Evolutionary conservation across 164 flowering plant species (phyloP).

Genomic region (Berberis thunbergii): DNA sequence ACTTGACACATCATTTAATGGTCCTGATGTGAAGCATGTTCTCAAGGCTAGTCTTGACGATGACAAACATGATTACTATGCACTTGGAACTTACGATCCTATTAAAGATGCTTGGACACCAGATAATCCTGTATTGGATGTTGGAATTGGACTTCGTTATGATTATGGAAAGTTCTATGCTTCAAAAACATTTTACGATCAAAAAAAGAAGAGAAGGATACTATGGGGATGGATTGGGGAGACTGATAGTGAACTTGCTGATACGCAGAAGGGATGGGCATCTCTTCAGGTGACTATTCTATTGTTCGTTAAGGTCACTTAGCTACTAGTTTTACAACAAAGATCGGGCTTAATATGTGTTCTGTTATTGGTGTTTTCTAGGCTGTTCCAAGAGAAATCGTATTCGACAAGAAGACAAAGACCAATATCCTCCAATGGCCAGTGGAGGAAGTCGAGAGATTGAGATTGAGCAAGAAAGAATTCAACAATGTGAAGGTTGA

Average conservation of each 20-base stretch:
- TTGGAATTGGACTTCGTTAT: conserved; percentile 59
- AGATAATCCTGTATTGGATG: conserved; percentile 51
- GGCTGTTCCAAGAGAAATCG: conserved; percentile 63
- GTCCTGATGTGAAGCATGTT: conserved; percentile 60
- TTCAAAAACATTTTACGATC: conserved; percentile 80
- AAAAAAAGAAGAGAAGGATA: conserved; percentile 47
- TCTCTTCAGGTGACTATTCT: conserved; percentile 41
- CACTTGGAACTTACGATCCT: conserved; percentile 56
- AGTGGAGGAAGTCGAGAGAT: conserved; percentile 60
- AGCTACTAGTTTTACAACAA: too few species aligned
- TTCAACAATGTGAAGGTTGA: conserved; percentile 28
- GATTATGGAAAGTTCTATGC: conserved; percentile 83
- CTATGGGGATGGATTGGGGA: conserved; percentile 87
- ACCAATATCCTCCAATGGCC: conserved; percentile 74
- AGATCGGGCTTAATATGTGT: neutral
- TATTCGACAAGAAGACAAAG: conserved; percentile 55
- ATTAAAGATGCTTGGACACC: conserved; percentile 45
- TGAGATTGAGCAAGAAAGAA: conserved; percentile 31
- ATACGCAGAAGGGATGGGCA: conserved; percentile 68
- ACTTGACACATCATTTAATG: conserved; percentile 55
- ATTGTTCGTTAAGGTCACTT: neutral
- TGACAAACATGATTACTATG: conserved; percentile 57
- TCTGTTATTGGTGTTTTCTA: conserved; percentile 12
- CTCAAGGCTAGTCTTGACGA: conserved; percentile 74
- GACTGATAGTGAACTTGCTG: conserved; percentile 59